These are phyloP conservation scores for Mrakia hoshinonis DNA, from an alignment of 768 basidiomycete species.

Conservation along the genomic window DNA sequence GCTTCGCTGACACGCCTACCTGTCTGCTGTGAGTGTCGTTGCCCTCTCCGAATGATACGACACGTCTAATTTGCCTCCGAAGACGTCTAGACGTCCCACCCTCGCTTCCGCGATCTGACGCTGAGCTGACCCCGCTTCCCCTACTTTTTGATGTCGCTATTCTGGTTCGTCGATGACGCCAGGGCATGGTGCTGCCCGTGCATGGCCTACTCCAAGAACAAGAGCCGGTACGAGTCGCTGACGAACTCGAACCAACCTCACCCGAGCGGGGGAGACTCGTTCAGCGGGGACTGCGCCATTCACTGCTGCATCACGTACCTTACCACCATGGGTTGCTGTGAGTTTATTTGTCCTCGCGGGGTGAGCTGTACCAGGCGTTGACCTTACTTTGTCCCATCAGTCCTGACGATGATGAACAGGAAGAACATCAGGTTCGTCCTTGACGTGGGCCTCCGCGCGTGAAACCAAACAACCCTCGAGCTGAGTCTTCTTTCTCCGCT, in stretches of 20 bases:
- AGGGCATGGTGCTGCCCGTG: not conserved
- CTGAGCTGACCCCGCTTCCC: not conserved
- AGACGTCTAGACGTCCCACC: too few species aligned
- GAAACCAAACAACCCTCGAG: too few species aligned
- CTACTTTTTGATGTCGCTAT: too few species aligned
- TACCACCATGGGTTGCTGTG: not conserved
- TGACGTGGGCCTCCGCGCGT: too few species aligned
- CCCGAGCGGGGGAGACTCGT: not conserved
- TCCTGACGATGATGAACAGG: too few species aligned
- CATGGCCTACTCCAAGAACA: not conserved
- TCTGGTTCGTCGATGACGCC: too few species aligned
- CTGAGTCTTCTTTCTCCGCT: too few species aligned
- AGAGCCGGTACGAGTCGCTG: not conserved
- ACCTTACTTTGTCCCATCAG: too few species aligned
- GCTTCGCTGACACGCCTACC: not conserved
- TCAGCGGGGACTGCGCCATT: not conserved
- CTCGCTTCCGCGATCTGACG: not conserved
- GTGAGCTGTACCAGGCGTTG: not conserved
- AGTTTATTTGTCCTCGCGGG: not conserved
- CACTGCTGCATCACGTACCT: not conserved
- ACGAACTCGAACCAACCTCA: not conserved
- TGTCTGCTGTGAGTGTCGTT: not conserved
- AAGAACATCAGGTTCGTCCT: too few species aligned
- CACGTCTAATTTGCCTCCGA: not conserved
- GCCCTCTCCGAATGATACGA: not conserved